Conservation (phyloP, 2,329 filamentous ascomycete species). For the Ciborinia camelliae region DNA sequence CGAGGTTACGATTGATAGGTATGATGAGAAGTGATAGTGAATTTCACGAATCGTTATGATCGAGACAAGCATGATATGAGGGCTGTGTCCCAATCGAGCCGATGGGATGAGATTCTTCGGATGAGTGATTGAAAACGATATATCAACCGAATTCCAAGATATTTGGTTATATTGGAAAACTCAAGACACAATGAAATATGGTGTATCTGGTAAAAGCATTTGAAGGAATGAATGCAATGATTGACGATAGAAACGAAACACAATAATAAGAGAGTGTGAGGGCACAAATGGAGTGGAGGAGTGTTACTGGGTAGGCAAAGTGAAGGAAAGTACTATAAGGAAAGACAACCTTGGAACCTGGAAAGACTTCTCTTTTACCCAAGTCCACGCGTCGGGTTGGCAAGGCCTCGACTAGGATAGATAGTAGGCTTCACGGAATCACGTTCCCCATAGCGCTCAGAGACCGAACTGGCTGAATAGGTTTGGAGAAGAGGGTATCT, state of each 20-base stretch:
- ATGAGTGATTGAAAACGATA: constrained; percentile 2
- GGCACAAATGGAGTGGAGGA: constrained; percentile 10
- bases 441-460: constrained; percentile 14
- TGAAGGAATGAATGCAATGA: constrained; percentile 5
- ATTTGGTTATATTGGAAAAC: not conserved
- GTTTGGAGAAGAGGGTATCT: constrained; percentile 3
- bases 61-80: constrained; percentile 13
- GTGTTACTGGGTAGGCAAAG: constrained; percentile 5
- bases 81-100: not conserved
- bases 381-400: constrained; percentile 2
- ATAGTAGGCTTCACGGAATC: constrained; percentile 12
- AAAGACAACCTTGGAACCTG: no score
- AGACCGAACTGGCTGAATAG: constrained; percentile 9
- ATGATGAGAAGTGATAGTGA: constrained; percentile 4
- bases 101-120: not conserved
- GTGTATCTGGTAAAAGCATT: not conserved
- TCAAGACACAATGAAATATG: not conserved
- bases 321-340: constrained; percentile 8
- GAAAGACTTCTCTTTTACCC: constrained; percentile 5
- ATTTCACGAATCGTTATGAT: constrained; percentile 6
- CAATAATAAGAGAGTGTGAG: constrained; percentile 9
- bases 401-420: constrained; percentile 15
- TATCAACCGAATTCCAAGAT: constrained; percentile 1
- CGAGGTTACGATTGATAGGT: constrained; percentile 2
- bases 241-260: constrained; percentile 4